Base-by-base conservation (phyloP, 208 protist species). In the Trypanosoma mega region DNA sequence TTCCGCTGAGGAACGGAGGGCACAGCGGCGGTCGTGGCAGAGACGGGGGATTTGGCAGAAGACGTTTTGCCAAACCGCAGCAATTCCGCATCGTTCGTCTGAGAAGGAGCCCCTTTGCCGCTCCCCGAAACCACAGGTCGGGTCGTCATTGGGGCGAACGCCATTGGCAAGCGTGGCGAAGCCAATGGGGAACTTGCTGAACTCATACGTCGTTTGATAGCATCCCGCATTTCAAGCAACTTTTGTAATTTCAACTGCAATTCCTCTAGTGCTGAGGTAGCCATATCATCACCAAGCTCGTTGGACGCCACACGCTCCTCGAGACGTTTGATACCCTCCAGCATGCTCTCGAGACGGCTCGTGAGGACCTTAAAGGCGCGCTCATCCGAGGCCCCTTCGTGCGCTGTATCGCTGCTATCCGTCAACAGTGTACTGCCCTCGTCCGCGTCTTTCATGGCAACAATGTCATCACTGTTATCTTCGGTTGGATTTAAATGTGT, bases 171-270 rank as follows among this genome's bases (percentile, higher is more conserved):
- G n/a, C n/a, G n/a, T n/a, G n/a, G 59, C 67, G 26, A 63, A 9
- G 11, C 56, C 63, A 33, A 44, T 58, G 44, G 6, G 27, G 43
- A 31, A 34, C 50, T 36, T 24, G 50, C 61, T 62, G 76, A 53
- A 31, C 71, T 41, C 56, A 88, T 73, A 11, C 82, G 74, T 0
- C 54, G 58, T 29, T 85, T 82, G 48, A 95, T 76, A 51, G 82
- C 79, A 48, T 95, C 81, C 12, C 89, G 89, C 50, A 95, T 63
- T 9, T 78, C 65, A n/a, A 93, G 71, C 30, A 95, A 72, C 63
- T 82, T 74, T 41, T 78, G 79, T 20, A 95, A 71, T 62, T 92
- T 95, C 21, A 81, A 63, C 54, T 82, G 78, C 73, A 95, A 82
- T 50, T 89, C 80, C 4, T 68, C 53, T 50, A 95, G 81, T 45